Base-by-base conservation (phyloP, 169 alveolate genomes). In the Plasmodium adleri region DNA sequence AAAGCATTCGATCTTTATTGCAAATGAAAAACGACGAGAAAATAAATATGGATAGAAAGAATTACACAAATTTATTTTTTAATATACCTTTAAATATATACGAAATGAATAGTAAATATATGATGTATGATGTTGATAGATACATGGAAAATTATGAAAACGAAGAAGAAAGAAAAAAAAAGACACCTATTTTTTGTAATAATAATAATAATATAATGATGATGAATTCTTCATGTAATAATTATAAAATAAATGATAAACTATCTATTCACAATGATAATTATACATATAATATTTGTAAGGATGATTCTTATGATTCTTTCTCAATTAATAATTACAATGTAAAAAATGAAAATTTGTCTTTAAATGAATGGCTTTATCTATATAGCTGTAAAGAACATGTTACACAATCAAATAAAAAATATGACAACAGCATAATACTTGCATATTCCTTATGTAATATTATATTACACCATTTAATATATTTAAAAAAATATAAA, bases 361-460 rank as follows among this genome's bases (percentile, higher is more conserved):
- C 63, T 50, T 4, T 72, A 17, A 86, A 86, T 54, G 32, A 86
- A 43, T 86, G 92, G 92, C 28, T 86, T 7, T 73, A 86, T 59
- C 71, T 72, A 68, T 64, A 66, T 28, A n/a, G 49, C 43, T 32
- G 22, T 22, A 86, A 62, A 72, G 50, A 50, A 4, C 43, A 72
- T 32, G 7, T 86, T 9, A 13, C 63, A n/a, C 9, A 86, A 12
- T 12, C 5, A 3, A 56, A 86, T 13, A 64, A 60, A 6, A 86
- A 60, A 64, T 15, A 86, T 13, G 87, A 72, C 15, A 13, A 60
- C 28, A 63, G 87, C 6, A 17, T 72, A 71, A 59, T 49, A 13
- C 58, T 86, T 17, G 92, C 92, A 17, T 86, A 86, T 66, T 86
- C 92, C 1, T 22, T 86, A 52, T 71, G 88, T 17, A 86, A 86